Base-by-base conservation (phyloP, 2,329 filamentous ascomycete genomes). In the Pseudogymnoascus destructans region DNA sequence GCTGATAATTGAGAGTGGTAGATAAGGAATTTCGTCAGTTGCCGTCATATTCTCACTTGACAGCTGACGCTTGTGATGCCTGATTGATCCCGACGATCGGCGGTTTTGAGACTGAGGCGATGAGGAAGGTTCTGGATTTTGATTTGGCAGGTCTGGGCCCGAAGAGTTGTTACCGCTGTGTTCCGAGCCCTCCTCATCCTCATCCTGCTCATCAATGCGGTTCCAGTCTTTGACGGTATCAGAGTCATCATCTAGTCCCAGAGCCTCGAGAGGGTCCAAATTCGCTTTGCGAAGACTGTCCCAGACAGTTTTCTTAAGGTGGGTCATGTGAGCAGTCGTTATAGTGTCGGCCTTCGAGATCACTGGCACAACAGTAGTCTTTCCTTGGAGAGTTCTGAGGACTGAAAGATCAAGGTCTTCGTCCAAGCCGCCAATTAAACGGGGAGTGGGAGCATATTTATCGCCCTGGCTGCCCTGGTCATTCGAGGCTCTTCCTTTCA, bases 261-360 rank as follows among this genome's bases (percentile, higher is more conserved):
- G 78, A 13, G 88, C 83, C 70, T 95, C 89, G 23, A 98, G 76
- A 2, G 92, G 92, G 67, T 98, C 91, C 58, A 98, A 78, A 63
- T 87, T 87, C 11, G 89, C 85, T 67, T 83, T 84, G 73, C 93
- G 92, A 62, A 98, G 77, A 65, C 87, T 91, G 58, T 89, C 82
- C 83, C 88, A 95, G 32, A 98, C 91, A 10, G 86, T 85, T 73
- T 86, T 89, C 77, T 96, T 96, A 64, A 98, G 79, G 66, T 89
- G 85, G 49, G 81, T 78, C 93, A 97, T 97, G 73, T 98, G 93
- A 57, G 87, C 86, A 0, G 87, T 85, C n/a, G 93, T 97, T 66
- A 97, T 87, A 11, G 91, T 96, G 70, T 98, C 93, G 36, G 93
- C 92, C 73, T 98, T 98, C 69, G 90, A 87, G 68, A 98, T 92